Evolutionary conservation across 495 filamentous ascomycete species (phyloP).

Genomic region (Xylaria sp.): DNA sequence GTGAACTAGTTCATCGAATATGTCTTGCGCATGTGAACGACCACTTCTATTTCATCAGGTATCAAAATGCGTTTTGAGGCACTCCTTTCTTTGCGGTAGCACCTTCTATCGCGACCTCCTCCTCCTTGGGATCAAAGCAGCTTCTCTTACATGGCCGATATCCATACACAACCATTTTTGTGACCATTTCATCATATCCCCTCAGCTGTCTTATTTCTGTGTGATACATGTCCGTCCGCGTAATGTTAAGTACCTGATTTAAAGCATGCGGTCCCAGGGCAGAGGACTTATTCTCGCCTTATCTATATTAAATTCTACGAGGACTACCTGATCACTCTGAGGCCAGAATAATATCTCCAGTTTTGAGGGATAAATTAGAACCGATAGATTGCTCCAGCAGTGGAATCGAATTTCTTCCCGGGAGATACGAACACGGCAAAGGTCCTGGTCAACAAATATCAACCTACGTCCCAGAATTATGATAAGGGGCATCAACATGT

Average conservation of each 20-base stretch:
- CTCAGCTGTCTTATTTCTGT: too few relatives aligned
- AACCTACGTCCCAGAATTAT: conserved; percentile 1
- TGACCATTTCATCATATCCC: too few relatives aligned
- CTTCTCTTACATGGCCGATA: too few relatives aligned
- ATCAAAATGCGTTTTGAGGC: too few relatives aligned
- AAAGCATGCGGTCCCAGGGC: neutral
- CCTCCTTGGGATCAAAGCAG: too few relatives aligned
- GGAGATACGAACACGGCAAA: conserved; percentile 11
- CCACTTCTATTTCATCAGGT: too few relatives aligned
- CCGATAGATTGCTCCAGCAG: neutral
- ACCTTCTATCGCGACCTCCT: too few relatives aligned
- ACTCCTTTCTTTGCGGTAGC: too few relatives aligned
- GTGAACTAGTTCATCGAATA: too few relatives aligned
- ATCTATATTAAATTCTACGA: conserved; percentile 11
- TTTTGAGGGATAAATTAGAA: conserved; percentile 17
- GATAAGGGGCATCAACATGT: conserved; percentile 5
- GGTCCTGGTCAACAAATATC: neutral
- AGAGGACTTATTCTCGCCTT: conserved; percentile 4
- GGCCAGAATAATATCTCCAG: conserved; percentile 5
- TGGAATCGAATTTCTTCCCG: neutral
- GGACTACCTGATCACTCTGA: conserved; percentile 2
- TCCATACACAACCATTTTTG: too few relatives aligned
- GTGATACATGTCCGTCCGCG: too few relatives aligned
- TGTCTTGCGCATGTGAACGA: too few relatives aligned
- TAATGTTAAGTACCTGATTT: neutral